A percentile compares a stretch with the other conserved stretches of the same genome.
phyloP scores from a whole-genome alignment of 83 land plant genomes.

The Thuja plicata region DNA sequence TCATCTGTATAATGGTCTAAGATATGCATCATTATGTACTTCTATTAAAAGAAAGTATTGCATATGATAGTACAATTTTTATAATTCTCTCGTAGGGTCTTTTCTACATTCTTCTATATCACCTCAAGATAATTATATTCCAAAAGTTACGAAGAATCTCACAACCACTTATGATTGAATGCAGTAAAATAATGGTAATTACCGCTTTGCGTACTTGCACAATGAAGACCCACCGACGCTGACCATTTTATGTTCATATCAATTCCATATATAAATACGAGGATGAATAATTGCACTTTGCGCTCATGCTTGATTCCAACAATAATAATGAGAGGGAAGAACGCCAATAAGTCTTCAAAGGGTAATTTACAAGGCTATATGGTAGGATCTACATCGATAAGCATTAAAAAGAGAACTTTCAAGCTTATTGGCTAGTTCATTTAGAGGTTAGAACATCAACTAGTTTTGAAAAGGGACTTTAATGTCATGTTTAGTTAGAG shows the following conservation, averaged over 20 bases:
- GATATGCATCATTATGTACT: neutral
- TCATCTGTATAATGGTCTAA: neutral
- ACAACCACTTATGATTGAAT: neutral
- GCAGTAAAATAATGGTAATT: neutral
- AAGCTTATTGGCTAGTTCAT: too few relatives aligned
- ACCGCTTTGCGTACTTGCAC: neutral
- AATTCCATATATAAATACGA: neutral
- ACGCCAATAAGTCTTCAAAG: neutral
- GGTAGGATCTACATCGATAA: neutral
- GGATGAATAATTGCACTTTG: neutral
- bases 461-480: neutral
- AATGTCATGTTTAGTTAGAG: too few relatives aligned
- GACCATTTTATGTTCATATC: too few relatives aligned
- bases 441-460: too few relatives aligned
- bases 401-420: too few relatives aligned
- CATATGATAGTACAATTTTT: neutral
- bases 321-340: neutral
- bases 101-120: neutral
- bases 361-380: neutral
- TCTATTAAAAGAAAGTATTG: neutral
- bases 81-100: neutral
- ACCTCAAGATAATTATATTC: neutral
- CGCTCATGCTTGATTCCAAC: neutral
- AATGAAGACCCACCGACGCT: neutral
- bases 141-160: neutral